A percentile compares a stretch with the other conserved stretches of the same genome.
phyloP scores from a whole-genome alignment of 225 moss, liverwort and hornwort species.

The Pleurozium schreberi region DNA sequence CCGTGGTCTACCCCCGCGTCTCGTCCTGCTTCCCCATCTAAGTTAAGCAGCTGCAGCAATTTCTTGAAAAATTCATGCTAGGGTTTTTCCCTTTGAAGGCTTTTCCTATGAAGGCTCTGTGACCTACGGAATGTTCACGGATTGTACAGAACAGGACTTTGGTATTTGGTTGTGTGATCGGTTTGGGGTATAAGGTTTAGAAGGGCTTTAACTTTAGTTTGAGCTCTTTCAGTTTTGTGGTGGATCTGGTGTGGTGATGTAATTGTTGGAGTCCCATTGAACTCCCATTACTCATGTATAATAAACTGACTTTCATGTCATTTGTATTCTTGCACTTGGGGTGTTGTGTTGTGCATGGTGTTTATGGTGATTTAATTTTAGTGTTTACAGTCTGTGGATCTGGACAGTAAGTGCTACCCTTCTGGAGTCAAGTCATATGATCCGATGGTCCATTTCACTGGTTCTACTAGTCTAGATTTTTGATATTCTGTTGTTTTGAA shows the following conservation, averaged over 20 bases:
- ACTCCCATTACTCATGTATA: neutral
- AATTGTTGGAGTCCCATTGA: neutral
- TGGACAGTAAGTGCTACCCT: neutral
- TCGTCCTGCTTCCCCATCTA: constrained; percentile 41
- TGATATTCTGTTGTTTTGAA: neutral
- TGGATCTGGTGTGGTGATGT: neutral
- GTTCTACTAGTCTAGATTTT: neutral
- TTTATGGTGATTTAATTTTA: neutral
- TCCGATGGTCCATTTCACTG: neutral
- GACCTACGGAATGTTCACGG: neutral
- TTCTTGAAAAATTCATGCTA: neutral
- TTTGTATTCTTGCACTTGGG: neutral
- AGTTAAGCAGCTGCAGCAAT: neutral
- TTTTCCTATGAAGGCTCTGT: neutral
- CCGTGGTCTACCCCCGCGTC: constrained; percentile 51
- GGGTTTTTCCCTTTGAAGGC: neutral
- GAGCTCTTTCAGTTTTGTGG: neutral
- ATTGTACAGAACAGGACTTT: neutral
- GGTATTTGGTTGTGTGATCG: neutral
- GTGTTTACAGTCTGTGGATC: neutral
- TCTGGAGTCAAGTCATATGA: neutral
- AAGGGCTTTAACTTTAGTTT: neutral
- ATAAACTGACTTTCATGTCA: neutral
- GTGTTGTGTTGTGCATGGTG: neutral
- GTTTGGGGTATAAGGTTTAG: neutral